Conservation (phyloP, 169 alveolate genomes). For the Plasmodium coatneyi region DNA sequence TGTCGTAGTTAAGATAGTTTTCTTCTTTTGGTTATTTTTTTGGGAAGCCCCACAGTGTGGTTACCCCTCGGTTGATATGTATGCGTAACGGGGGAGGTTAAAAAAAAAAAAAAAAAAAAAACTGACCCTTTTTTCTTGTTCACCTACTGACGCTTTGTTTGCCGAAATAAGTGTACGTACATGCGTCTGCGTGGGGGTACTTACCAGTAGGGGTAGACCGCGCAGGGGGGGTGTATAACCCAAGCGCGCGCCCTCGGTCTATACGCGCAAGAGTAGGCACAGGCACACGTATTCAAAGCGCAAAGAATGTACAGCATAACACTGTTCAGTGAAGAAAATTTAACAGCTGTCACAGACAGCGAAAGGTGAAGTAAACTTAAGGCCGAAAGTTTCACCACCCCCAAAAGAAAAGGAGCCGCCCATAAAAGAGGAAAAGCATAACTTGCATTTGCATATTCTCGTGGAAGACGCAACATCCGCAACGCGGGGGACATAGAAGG, state of each 20-base stretch:
- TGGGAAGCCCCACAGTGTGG: background rate
- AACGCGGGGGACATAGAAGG: background rate
- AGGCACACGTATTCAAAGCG: background rate
- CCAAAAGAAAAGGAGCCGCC: background rate
- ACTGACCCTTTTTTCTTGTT: background rate
- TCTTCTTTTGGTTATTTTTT: background rate
- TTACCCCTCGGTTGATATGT: background rate
- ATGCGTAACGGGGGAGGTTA: background rate
- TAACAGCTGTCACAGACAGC: background rate
- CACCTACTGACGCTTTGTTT: constrained; percentile 6
- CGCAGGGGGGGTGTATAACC: background rate
- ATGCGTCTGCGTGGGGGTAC: background rate
- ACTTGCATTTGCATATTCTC: background rate
- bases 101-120: constrained; percentile 17
- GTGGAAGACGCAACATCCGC: background rate
- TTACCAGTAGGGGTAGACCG: background rate
- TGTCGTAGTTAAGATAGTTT: background rate
- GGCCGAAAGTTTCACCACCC: background rate
- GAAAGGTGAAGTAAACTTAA: background rate
- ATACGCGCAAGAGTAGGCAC: background rate
- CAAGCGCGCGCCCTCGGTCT: background rate
- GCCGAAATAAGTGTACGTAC: background rate
- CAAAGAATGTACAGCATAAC: background rate
- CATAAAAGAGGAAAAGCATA: background rate
- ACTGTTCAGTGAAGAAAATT: background rate